Base-by-base conservation (phyloP, 805 yeast genomes). In the Saccharomycopsis olivae region DNA sequence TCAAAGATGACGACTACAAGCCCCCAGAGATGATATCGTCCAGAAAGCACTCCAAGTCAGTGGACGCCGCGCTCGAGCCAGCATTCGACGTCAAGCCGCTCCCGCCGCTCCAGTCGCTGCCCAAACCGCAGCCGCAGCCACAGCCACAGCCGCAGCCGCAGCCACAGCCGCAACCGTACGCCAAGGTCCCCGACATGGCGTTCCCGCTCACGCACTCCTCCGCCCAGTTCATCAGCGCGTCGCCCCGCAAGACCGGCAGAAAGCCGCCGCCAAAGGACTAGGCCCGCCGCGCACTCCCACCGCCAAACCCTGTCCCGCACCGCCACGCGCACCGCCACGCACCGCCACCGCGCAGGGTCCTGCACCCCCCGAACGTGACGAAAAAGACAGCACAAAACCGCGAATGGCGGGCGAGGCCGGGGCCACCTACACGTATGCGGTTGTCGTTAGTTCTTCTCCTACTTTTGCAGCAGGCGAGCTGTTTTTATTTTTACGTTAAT, bases 1-100 rank as follows among this genome's bases (percentile, higher is more conserved):
- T 66, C 39, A 73, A 66, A 27, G 69, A 69, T 40, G 38, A 20
- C 13, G 41, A 30, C 10, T 66, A 68, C 42, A 59, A 55, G 5
- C 71, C 78, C 0, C 84, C 84, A 0, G 83, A 77, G 51, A 78
- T 78, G 85, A 78, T 78, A n/a, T 63, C 71, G 32, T 73, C 64
- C 20, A 60, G 83, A 52, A 62, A 81, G 50, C 41, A 48, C 33
- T 58, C 64, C 11, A 43, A 47, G 13, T 10, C 6, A 23, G 6
- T 23, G 25, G 25, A 23, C 10, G 10, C 10, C 10, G 6, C 25
- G 10, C 10, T 23, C 6, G 25, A 23, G 10, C 10, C 25, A 23
- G 25, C 10, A 23, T 23, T 10, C 25, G 10, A 23, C 6, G 10
- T 23, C 25, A 23, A 23, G n/a, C n/a, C n/a, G n/a, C 6, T n/a